Evolutionary conservation across 1,284 basidiomycete genomes (phyloP).

Genomic region (Vanrija sp.): DNA sequence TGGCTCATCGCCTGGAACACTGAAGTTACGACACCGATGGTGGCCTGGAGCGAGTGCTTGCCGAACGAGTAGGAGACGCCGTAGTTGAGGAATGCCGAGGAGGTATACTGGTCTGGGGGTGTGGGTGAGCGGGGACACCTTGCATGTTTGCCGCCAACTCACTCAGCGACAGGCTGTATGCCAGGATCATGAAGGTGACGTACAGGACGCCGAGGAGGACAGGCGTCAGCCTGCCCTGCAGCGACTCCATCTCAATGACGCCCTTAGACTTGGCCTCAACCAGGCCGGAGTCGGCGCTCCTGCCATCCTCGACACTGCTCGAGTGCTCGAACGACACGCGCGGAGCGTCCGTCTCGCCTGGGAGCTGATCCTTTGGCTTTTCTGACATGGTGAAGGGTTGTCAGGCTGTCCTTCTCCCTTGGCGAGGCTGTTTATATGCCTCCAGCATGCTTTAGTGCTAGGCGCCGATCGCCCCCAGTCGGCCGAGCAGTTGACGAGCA

Average conservation of each 20-base stretch:
- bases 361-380: too few relatives aligned
- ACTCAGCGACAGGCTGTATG: constrained; percentile 42
- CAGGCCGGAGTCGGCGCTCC: too few relatives aligned
- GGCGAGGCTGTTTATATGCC: too few relatives aligned
- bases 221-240: constrained; percentile 25
- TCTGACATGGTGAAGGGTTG: too few relatives aligned
- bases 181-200: constrained; percentile 34
- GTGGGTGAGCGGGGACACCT: neutral
- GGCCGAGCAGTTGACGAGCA: too few relatives aligned
- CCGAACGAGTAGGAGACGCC: constrained; percentile 37
- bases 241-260: constrained; percentile 40
- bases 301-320: too few relatives aligned
- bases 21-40: constrained; percentile 20
- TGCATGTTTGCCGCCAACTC: constrained; percentile 2
- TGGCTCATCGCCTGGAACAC: constrained; percentile 63
- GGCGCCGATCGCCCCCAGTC: too few relatives aligned
- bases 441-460: too few relatives aligned
- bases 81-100: constrained; percentile 29
- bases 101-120: constrained; percentile 29
- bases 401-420: too few relatives aligned
- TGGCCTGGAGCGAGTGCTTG: constrained; percentile 32
- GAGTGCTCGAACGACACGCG: too few relatives aligned
- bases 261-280: constrained; percentile 30
- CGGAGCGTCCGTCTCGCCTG: too few relatives aligned
- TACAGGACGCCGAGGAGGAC: constrained; percentile 33